Conservation (phyloP, 345 rosid genomes). For the Aegle marmelos region DNA sequence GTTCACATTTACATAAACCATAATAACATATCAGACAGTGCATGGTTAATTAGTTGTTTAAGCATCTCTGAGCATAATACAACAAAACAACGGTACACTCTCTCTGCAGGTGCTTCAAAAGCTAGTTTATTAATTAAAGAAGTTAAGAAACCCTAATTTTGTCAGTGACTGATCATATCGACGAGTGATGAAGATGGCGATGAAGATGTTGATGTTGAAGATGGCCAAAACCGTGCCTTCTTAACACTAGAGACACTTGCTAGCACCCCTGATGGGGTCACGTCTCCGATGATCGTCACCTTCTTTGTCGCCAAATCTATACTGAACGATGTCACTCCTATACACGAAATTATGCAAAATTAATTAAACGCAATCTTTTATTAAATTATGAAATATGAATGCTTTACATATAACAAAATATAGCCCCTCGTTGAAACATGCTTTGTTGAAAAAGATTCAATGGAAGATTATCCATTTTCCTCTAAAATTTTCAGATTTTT, state of each 20-base stretch:
- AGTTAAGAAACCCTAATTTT: neutral
- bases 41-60: slow-evolving; percentile 1
- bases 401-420: neutral
- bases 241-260: slow-evolving; percentile 51
- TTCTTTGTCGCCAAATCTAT: slow-evolving; percentile 51
- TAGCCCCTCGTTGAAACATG: neutral
- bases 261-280: slow-evolving; percentile 48
- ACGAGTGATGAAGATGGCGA: slow-evolving; percentile 18
- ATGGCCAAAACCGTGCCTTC: slow-evolving; percentile 57
- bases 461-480: too few species aligned
- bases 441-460: neutral
- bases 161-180: slow-evolving; percentile 6
- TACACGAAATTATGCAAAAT: neutral
- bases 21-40: neutral
- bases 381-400: too few species aligned
- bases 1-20: slow-evolving; percentile 2
- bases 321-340: slow-evolving; percentile 63
- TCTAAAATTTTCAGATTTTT: too few species aligned
- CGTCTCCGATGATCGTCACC: slow-evolving; percentile 51
- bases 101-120: neutral
- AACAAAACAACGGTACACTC: neutral
- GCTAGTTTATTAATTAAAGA: neutral
- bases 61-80: slow-evolving; percentile 6
- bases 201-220: slow-evolving; percentile 15
- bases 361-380: too few species aligned